These are phyloP conservation scores for Plasmodium gallinaceum DNA, from an alignment of 169 alveolate genomes.

Conservation along the genomic window DNA sequence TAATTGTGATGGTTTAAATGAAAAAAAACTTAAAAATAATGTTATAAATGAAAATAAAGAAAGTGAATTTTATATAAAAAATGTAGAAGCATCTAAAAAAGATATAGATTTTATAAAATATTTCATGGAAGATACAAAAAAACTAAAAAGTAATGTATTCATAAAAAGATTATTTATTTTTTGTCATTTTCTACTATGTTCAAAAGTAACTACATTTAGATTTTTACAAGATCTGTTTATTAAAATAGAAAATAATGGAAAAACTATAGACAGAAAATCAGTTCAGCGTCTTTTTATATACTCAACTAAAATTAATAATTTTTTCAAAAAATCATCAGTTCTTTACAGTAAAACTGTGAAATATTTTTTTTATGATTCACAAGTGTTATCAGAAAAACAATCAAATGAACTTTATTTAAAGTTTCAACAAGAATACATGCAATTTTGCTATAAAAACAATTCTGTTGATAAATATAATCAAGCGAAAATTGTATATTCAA, in stretches of 20 bases:
- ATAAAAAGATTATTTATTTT: slow-evolving; percentile 64
- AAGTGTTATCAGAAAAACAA: slow-evolving; percentile 45
- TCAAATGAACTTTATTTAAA: slow-evolving; percentile 51
- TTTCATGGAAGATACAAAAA: slow-evolving; percentile 74
- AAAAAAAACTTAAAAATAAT: background rate
- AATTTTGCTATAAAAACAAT: slow-evolving; percentile 30
- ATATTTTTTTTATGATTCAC: slow-evolving; percentile 66
- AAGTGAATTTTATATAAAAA: background rate
- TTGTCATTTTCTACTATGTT: slow-evolving; percentile 56
- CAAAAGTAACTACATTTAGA: slow-evolving; percentile 69
- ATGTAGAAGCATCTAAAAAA: slow-evolving; percentile 22
- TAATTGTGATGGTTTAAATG: background rate
- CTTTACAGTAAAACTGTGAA: slow-evolving; percentile 40
- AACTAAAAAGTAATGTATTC: slow-evolving; percentile 71
- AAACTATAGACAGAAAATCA: slow-evolving; percentile 54
- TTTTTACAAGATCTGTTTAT: slow-evolving; percentile 61
- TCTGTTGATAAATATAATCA: slow-evolving; percentile 13
- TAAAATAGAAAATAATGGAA: slow-evolving; percentile 50
- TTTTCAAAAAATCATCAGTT: slow-evolving; percentile 53
- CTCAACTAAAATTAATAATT: slow-evolving; percentile 52
- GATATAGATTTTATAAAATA: slow-evolving; percentile 51
- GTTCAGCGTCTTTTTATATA: slow-evolving; percentile 61
- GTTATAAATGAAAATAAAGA: background rate
- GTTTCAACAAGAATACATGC: slow-evolving; percentile 45
- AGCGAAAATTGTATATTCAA: slow-evolving; percentile 31